Evolutionary conservation across 140 eudicot genomes (phyloP).

Genomic region (Ambrosia hybrid): DNA sequence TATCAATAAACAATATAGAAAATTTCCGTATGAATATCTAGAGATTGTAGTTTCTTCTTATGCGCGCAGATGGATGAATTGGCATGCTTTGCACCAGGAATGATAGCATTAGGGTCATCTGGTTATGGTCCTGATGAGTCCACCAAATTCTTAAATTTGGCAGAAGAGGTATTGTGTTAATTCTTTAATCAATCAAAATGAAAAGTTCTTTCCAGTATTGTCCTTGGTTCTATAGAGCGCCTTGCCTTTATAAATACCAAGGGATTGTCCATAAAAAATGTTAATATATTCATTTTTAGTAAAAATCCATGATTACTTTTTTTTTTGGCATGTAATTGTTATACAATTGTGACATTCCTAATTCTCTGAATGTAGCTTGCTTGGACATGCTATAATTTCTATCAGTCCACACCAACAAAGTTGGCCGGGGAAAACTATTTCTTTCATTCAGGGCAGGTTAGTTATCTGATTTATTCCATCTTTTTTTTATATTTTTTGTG

Average conservation of each 20-base stretch:
- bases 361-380: constrained; percentile 70
- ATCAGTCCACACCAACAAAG: constrained; percentile 95
- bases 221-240: neutral
- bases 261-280: neutral
- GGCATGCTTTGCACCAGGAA: constrained; percentile 99
- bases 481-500: neutral
- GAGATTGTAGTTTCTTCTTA: constrained; percentile 18
- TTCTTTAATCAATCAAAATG: neutral
- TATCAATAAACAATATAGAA: neutral
- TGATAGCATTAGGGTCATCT: constrained; percentile 89
- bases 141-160: constrained; percentile 66
- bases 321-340: neutral
- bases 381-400: constrained; percentile 97
- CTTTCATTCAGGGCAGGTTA: constrained; percentile 86
- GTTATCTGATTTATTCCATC: constrained; percentile 8
- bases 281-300: neutral
- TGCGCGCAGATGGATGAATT: constrained; percentile 90
- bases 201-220: neutral
- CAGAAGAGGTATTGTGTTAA: constrained; percentile 71
- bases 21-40: neutral
- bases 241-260: too few relatives aligned
- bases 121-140: constrained; percentile 82
- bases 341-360: neutral
- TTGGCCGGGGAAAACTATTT: constrained; percentile 97
- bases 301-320: neutral